Conservation (phyloP, 148 eudicot species). For the Persicaria tinctoria region DNA sequence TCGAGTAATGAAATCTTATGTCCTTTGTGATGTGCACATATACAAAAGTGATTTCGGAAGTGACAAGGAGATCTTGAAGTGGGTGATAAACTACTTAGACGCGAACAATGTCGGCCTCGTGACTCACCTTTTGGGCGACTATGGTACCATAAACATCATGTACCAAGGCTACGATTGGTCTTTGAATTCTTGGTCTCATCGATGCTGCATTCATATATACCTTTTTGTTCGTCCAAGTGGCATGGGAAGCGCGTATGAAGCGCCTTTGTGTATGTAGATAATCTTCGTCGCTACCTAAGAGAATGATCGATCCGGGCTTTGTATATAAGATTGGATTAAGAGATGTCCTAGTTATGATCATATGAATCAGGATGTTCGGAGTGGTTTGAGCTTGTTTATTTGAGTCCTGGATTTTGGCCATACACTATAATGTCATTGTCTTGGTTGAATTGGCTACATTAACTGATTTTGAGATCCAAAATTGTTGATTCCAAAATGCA, state of each 20-base stretch:
- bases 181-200: conserved; percentile 31
- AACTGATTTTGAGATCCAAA: no score
- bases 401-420: not conserved
- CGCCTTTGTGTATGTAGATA: not conserved
- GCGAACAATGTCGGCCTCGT: conserved; percentile 69
- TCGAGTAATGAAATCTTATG: not conserved
- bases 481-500: no score
- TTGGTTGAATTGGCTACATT: no score
- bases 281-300: not conserved
- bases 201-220: not conserved
- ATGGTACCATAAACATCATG: conserved; percentile 40
- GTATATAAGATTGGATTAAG: not conserved
- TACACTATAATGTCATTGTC: not conserved
- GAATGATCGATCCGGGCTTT: not conserved
- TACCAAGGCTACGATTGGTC: conserved; percentile 83
- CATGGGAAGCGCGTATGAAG: not conserved
- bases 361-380: not conserved
- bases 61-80: conserved; percentile 52
- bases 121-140: conserved; percentile 74
- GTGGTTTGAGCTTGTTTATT: not conserved
- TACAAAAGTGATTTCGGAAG: conserved; percentile 70
- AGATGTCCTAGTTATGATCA: not conserved
- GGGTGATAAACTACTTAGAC: conserved; percentile 70
- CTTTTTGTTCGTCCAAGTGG: not conserved
- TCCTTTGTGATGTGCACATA: conserved; percentile 32